These are phyloP conservation scores for Flaveria trinervia DNA, from an alignment of 129 eudicot genomes.

Conservation along the genomic window DNA sequence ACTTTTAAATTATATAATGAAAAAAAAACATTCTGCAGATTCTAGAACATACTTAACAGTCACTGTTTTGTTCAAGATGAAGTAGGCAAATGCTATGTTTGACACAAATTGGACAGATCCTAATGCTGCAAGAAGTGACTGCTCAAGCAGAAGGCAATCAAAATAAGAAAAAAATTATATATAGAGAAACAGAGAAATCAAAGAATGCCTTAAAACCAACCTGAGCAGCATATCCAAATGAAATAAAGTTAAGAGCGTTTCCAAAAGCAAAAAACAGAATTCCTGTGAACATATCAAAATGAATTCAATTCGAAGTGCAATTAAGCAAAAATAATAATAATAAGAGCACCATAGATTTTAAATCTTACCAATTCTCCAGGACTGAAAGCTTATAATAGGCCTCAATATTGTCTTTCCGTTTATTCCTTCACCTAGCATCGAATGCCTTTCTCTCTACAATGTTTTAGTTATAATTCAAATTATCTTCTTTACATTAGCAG, in stretches of 20 bases:
- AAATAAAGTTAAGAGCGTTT: constrained; percentile 87
- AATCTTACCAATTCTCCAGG: constrained; percentile 91
- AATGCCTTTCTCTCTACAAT: constrained; percentile 83
- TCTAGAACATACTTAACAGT: constrained; percentile 68
- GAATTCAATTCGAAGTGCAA: background rate
- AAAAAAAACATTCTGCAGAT: constrained; percentile 14
- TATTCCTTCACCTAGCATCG: constrained; percentile 56
- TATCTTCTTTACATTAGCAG: constrained; percentile 3
- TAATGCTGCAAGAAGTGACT: constrained; percentile 99
- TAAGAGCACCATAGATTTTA: constrained; percentile 1
- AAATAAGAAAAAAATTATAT: background rate
- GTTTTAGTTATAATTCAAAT: constrained; percentile 23
- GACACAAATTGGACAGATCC: constrained; percentile 98
- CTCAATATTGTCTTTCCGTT: constrained; percentile 59
- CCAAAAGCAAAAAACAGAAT: constrained; percentile 85
- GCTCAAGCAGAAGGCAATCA: constrained; percentile 35
- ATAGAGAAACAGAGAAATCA: background rate
- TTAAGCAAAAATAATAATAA: background rate
- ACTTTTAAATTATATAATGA: background rate
- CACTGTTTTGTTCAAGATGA: constrained; percentile 78
- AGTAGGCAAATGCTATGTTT: constrained; percentile 88
- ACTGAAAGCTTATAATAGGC: constrained; percentile 90
- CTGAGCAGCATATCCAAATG: constrained; percentile 99
- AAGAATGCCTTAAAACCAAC: constrained; percentile 44
- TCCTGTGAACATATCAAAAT: constrained; percentile 45